A percentile compares a stretch with the other conserved stretches of the same genome.
phyloP scores from a whole-genome alignment of 768 basidiomycete genomes.

The Mycena olivaceomarginata region DNA sequence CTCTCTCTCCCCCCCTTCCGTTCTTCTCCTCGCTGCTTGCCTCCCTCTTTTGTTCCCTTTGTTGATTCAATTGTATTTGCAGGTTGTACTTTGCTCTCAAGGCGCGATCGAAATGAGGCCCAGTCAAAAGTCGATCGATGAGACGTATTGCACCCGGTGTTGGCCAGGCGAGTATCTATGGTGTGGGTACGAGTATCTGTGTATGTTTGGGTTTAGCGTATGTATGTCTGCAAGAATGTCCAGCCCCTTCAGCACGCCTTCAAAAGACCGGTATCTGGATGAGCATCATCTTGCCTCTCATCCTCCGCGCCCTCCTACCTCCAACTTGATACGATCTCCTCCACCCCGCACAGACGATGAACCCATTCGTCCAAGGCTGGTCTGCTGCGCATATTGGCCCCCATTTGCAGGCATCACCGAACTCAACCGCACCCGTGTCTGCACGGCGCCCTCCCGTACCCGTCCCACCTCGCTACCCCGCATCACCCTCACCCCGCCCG shows the following conservation, averaged over 20 bases:
- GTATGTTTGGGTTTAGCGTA: no score
- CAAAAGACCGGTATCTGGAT: not conserved
- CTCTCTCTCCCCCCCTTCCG: not conserved
- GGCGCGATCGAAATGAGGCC: not conserved
- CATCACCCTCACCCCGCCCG: not conserved
- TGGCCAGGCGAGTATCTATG: no score
- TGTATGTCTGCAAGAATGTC: not conserved
- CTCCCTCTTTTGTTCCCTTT: not conserved
- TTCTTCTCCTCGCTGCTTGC: not conserved
- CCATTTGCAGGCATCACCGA: not conserved
- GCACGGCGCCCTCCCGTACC: not conserved
- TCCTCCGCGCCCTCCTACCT: not conserved
- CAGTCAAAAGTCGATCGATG: no score
- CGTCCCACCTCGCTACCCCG: not conserved
- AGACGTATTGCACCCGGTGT: no score
- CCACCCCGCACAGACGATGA: not conserved
- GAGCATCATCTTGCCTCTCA: not conserved
- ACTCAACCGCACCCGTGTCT: not conserved
- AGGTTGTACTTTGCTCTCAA: not conserved
- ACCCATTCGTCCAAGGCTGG: slow-evolving; percentile 12
- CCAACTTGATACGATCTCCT: not conserved
- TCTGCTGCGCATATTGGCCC: not conserved
- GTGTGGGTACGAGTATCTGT: no score
- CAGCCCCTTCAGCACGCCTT: not conserved
- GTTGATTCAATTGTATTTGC: not conserved